These are phyloP conservation scores for Barnettozyma pratensis DNA, from an alignment of 805 yeast genomes.

Conservation along the genomic window DNA sequence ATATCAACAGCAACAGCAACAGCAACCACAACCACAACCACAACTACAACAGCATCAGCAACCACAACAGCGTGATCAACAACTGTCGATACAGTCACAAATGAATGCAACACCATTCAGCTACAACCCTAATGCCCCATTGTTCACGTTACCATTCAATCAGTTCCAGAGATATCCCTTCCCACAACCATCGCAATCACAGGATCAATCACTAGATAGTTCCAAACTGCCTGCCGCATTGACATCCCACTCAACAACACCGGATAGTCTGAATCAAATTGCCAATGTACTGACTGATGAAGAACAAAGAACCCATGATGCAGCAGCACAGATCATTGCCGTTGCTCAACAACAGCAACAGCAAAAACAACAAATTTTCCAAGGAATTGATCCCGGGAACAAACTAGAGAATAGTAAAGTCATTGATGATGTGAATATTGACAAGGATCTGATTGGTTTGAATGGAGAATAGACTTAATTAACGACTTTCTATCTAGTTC, in stretches of 20 bases:
- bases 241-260: not conserved
- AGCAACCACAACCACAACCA: slow-evolving; percentile 5
- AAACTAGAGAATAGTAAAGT: not conserved
- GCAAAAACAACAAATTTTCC: not conserved
- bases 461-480: no score
- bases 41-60: slow-evolving; percentile 5
- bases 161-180: not conserved
- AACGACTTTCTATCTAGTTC: no score
- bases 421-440: slow-evolving; percentile 11
- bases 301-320: slow-evolving; percentile 5
- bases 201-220: not conserved
- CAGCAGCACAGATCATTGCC: slow-evolving; percentile 7
- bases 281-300: not conserved
- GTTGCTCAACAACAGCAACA: slow-evolving; percentile 6
- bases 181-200: not conserved
- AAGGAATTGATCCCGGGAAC: not conserved
- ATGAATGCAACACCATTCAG: not conserved
- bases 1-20: slow-evolving; percentile 1
- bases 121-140: not conserved
- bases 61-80: not conserved
- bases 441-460: slow-evolving; percentile 21
- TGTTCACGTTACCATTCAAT: not conserved
- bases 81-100: not conserved
- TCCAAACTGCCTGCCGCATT: not conserved
- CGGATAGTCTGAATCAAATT: not conserved